These are phyloP conservation scores for Jaltomata sinuosa DNA, from an alignment of 257 asterid species.

Conservation along the genomic window DNA sequence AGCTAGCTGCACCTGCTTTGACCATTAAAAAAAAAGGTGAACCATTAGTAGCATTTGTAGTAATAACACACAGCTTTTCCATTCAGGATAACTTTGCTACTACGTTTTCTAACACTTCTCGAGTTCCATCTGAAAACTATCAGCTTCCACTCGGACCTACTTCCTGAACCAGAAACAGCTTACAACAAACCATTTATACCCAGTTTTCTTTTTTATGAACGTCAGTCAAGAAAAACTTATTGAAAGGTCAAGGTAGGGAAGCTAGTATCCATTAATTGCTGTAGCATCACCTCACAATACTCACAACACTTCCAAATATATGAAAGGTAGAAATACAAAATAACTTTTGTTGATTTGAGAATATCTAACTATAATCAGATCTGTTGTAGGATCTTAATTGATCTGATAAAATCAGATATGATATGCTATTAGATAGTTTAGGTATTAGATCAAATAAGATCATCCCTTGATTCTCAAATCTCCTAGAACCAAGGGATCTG, in stretches of 20 bases:
- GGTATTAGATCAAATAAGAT: no score
- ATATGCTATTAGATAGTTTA: no score
- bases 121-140: background rate
- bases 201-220: background rate
- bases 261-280: background rate
- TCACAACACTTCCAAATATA: background rate
- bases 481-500: no score
- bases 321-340: background rate
- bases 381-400: no score
- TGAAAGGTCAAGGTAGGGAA: background rate
- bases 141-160: background rate
- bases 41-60: background rate
- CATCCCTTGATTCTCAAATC: no score
- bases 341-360: no score
- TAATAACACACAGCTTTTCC: background rate
- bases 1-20: conserved; percentile 21
- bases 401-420: no score
- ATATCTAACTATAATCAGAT: no score
- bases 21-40: background rate
- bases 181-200: background rate
- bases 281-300: background rate
- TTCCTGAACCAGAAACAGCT: background rate
- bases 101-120: background rate
- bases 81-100: background rate
- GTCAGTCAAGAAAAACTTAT: background rate